Evolutionary conservation across 805 yeast species (phyloP).

Genomic region (Yamadazyma paraphyllophila): DNA sequence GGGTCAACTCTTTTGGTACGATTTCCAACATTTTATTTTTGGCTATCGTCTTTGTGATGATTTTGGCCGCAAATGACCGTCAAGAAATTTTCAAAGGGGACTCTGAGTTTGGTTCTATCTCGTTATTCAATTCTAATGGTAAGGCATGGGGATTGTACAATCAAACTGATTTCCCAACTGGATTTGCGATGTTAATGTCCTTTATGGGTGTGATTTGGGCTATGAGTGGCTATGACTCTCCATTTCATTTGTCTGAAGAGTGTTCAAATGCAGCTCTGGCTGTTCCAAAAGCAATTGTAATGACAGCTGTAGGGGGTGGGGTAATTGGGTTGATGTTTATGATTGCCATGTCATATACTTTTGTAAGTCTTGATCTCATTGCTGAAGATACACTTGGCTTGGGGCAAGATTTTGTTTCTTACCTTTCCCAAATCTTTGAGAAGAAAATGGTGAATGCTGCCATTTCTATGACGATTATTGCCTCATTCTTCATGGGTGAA

Average conservation of each 20-base stretch:
- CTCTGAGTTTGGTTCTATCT: slow-evolving; percentile 13
- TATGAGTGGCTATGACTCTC: slow-evolving; percentile 74
- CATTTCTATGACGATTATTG: slow-evolving; percentile 36
- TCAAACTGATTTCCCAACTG: slow-evolving; percentile 63
- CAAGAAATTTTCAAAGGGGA: slow-evolving; percentile 18
- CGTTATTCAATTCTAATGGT: slow-evolving; percentile 49
- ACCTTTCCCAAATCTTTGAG: slow-evolving; percentile 47
- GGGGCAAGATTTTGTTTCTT: slow-evolving; percentile 62
- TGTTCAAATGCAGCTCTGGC: slow-evolving; percentile 61
- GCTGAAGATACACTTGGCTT: slow-evolving; percentile 46
- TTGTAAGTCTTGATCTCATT: slow-evolving; percentile 48
- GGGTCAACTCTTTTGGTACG: slow-evolving; percentile 51
- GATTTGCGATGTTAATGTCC: slow-evolving; percentile 54
- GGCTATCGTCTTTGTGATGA: slow-evolving; percentile 51
- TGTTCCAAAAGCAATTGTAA: slow-evolving; percentile 65
- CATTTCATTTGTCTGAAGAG: slow-evolving; percentile 75
- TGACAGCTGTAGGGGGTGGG: slow-evolving; percentile 57
- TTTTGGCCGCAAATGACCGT: slow-evolving; percentile 53
- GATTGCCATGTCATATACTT: slow-evolving; percentile 60
- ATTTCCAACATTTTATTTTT: slow-evolving; percentile 48
- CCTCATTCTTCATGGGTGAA: slow-evolving; percentile 42
- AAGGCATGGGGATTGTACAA: slow-evolving; percentile 56
- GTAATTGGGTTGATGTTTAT: slow-evolving; percentile 54
- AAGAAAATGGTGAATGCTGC: slow-evolving; percentile 35
- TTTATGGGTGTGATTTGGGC: slow-evolving; percentile 67